Evolutionary conservation across 768 basidiomycete species (phyloP).

Genomic region (Suillus paluster): DNA sequence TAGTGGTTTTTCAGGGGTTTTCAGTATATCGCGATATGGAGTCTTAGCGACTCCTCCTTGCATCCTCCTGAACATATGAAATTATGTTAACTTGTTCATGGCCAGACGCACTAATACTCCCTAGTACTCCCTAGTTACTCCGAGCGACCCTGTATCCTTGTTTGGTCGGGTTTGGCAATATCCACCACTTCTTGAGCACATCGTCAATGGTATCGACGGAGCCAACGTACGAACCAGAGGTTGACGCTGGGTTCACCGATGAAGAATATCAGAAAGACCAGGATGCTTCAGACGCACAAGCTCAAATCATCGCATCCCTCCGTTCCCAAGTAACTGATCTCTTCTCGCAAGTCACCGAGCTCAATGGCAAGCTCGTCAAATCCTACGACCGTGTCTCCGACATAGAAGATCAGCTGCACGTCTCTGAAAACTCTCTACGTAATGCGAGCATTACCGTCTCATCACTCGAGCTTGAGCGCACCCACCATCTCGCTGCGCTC

Average conservation of each 20-base stretch:
- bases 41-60: neutral
- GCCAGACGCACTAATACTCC: too few species aligned
- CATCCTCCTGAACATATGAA: neutral
- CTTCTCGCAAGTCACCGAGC: conserved; percentile 85
- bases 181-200: neutral
- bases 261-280: conserved; percentile 28
- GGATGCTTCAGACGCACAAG: conserved; percentile 67
- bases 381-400: conserved; percentile 92
- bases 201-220: conserved; percentile 4
- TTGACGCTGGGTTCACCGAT: conserved; percentile 16
- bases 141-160: neutral
- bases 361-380: conserved; percentile 91
- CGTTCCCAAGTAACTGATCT: conserved; percentile 85
- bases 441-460: conserved; percentile 68
- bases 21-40: neutral
- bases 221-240: neutral
- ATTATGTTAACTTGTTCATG: neutral
- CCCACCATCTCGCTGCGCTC: conserved; percentile 86
- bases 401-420: conserved; percentile 88
- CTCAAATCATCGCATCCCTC: conserved; percentile 80
- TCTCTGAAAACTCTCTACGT: conserved; percentile 61
- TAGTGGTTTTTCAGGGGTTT: conserved; percentile 2
- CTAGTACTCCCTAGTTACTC: neutral
- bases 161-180: conserved; percentile 5
- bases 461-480: conserved; percentile 83